Evolutionary conservation across 768 basidiomycete genomes (phyloP).

Genomic region (Tricholomella constricta): DNA sequence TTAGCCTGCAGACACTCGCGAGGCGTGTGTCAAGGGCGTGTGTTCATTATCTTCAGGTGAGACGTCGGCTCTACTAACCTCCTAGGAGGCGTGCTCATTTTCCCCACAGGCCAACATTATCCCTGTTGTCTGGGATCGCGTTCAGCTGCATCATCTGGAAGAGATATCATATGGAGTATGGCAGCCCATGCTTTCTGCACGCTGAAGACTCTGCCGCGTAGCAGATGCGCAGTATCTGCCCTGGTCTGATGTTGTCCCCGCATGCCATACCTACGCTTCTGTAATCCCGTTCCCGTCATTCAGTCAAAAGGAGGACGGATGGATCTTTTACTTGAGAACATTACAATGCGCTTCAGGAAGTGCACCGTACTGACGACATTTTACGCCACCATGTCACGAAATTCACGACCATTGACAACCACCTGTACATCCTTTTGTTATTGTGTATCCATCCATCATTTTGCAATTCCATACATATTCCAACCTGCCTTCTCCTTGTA

Average conservation of each 20-base stretch:
- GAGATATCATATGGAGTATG: constrained; percentile 68
- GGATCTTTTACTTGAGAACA: neutral
- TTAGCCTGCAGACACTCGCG: constrained; percentile 66
- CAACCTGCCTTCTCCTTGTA: neutral
- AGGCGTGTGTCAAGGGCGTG: constrained; percentile 71
- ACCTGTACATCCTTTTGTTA: neutral
- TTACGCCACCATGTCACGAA: neutral
- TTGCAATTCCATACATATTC: neutral
- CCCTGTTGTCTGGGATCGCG: constrained; percentile 67
- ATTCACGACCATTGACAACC: neutral
- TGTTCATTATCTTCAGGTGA: constrained; percentile 74
- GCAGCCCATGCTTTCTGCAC: constrained; percentile 63
- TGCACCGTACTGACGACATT: neutral
- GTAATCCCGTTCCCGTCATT: neutral
- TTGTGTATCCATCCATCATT: neutral
- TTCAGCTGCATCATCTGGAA: constrained; percentile 71
- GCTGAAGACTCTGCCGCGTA: constrained; percentile 2
- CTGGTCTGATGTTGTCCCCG: neutral
- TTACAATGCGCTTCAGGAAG: too few relatives aligned
- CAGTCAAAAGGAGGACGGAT: neutral
- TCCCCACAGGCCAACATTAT: constrained; percentile 61
- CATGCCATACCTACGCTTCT: too few relatives aligned
- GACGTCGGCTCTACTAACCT: constrained; percentile 8
- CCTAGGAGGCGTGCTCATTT: constrained; percentile 2
- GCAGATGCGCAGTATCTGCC: neutral